These are phyloP conservation scores for Dothideomycetes sp. DNA, from an alignment of 2,329 filamentous ascomycete genomes.

Conservation along the genomic window DNA sequence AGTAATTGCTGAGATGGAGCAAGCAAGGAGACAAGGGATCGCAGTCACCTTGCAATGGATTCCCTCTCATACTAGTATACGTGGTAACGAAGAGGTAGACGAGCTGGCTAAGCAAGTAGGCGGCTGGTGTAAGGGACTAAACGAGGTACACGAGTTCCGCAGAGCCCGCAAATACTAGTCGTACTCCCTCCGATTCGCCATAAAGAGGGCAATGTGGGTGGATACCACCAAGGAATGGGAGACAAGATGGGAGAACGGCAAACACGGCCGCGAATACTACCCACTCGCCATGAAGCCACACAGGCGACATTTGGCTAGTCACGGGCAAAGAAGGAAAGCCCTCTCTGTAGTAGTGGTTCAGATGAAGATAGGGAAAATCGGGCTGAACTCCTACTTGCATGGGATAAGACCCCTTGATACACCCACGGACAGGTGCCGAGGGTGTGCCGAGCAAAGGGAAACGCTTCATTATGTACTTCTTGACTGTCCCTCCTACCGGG, in stretches of 20 bases:
- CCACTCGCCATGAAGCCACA: neutral
- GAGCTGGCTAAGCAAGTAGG: neutral
- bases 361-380: slow-evolving; percentile 2
- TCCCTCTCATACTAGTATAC: neutral
- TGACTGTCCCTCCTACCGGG: neutral
- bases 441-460: neutral
- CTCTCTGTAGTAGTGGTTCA: neutral
- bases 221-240: neutral
- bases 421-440: neutral
- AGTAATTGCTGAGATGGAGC: neutral
- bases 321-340: neutral
- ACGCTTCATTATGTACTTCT: slow-evolving; percentile 1
- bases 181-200: neutral
- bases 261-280: slow-evolving; percentile 1
- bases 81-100: neutral
- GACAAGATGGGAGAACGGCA: neutral
- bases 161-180: neutral
- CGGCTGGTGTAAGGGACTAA: neutral
- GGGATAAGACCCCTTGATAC: neutral
- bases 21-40: neutral
- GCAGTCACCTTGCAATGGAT: neutral
- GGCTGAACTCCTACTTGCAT: slow-evolving; percentile 4
- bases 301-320: neutral
- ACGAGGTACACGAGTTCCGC: too few relatives aligned
- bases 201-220: neutral